Evolutionary conservation across 352 stramenopile species (phyloP).

Genomic region (Elongisporangium anandrum): DNA sequence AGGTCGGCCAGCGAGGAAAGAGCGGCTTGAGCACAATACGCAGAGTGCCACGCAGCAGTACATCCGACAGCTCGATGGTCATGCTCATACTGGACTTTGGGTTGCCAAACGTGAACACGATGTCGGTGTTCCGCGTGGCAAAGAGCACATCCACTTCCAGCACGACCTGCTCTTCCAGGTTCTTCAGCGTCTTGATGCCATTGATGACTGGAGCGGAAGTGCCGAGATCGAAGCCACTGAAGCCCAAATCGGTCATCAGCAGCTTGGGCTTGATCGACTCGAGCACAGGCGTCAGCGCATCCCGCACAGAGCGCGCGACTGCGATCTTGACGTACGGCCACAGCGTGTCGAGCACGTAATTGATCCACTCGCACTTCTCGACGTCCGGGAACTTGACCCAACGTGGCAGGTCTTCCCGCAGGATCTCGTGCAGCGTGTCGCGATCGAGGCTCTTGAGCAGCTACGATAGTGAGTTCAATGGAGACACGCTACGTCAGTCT

Average conservation of each 20-base stretch:
- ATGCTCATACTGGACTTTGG: conserved; percentile 24
- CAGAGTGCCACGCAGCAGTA: conserved; percentile 33
- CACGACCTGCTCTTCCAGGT: conserved; percentile 40
- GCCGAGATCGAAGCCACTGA: conserved; percentile 35
- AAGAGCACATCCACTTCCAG: conserved; percentile 39
- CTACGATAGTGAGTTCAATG: conserved; percentile 1
- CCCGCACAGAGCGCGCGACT: conserved; percentile 26
- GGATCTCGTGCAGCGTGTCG: conserved; percentile 33
- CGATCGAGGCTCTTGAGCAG: conserved; percentile 30
- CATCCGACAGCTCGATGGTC: conserved; percentile 38
- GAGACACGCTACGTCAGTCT: not conserved
- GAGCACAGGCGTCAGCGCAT: conserved; percentile 28
- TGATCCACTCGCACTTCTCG: conserved; percentile 46
- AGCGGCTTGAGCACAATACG: conserved; percentile 39
- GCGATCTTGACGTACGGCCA: conserved; percentile 47
- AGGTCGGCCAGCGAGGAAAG: conserved; percentile 39
- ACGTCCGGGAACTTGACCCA: conserved; percentile 48
- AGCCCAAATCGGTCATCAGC: conserved; percentile 35
- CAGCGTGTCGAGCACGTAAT: conserved; percentile 34
- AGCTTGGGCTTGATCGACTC: conserved; percentile 34
- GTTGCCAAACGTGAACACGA: conserved; percentile 39
- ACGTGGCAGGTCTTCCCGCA: conserved; percentile 34
- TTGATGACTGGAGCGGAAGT: conserved; percentile 37
- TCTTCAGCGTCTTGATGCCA: conserved; percentile 32
- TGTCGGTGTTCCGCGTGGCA: conserved; percentile 35